Base-by-base conservation (phyloP, 495 filamentous ascomycete genomes). In the Aspergillus baeticus region DNA sequence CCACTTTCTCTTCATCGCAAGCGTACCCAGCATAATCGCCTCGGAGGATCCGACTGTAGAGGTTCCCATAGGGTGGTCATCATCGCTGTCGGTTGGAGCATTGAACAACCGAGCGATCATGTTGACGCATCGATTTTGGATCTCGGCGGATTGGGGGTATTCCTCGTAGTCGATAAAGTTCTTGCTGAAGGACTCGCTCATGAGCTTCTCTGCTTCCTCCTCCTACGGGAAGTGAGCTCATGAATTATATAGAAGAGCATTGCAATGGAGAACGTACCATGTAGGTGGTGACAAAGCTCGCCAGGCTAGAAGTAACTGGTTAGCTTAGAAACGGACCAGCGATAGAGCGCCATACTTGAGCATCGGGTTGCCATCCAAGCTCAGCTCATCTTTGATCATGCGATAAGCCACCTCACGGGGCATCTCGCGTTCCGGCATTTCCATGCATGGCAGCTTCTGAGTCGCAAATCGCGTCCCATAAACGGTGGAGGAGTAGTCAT, bases 1-100 rank as follows among this genome's bases (percentile, higher is more conserved):
- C 92, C 92, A 96, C 61, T 87, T 85, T 78, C 87, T 93, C 86
- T 96, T 96, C 91, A 96, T 96, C 51, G 91, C 91, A 22, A 96
- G 80, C 2, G 90, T 89, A 45, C 77, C 90, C 17, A 96, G 84
- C 89, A 95, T 95, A 69, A 95, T 93, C 57, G 91, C 92, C 69
- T 95, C 90, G 34, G 89, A 92, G 60, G 84, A 89, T 34, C 92
- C 91, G 59, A 96, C 86, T 44, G 89, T 92, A 6, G 86, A 90
- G 2, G 91, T 96, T 34, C 92, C 92, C 71, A 96, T 83, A 57
- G 89, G 81, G 57, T 61, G 67, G 0, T 75, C 70, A 22, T 74
- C 68, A 10, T 77, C 71, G 26, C 58, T 77, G 17, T 69, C 67
- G 13, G 49, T 71, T 4, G 88, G 89, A 13, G 84, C 83, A 67